A percentile compares a stretch with the other conserved stretches of the same genome.
Evolutionary conservation across 1,284 basidiomycete genomes (phyloP).

Genomic region (Agroathelia rolfsii): DNA sequence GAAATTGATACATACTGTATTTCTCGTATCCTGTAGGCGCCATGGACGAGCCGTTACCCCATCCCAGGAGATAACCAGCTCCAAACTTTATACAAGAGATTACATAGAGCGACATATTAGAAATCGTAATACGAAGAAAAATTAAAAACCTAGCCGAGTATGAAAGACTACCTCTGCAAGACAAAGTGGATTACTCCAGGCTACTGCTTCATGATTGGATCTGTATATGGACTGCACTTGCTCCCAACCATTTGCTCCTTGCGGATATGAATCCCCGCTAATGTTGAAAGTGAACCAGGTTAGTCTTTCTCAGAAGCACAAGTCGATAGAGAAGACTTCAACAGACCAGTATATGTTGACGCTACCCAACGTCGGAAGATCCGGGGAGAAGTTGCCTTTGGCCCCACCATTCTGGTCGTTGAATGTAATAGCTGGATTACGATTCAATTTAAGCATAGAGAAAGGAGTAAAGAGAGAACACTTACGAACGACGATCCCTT

Average conservation of each 20-base stretch:
- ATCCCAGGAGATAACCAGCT: conserved; percentile 35
- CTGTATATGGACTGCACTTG: conserved; percentile 39
- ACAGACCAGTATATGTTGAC: conserved; percentile 39
- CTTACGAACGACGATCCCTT: conserved; percentile 39
- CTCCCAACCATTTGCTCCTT: conserved; percentile 32
- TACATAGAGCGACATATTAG: conserved; percentile 1
- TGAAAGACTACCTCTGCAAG: conserved; percentile 41
- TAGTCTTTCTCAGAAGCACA: neutral
- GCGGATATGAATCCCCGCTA: conserved; percentile 41
- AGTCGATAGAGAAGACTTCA: neutral
- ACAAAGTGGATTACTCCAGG: conserved; percentile 37
- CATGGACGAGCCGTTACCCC: conserved; percentile 25
- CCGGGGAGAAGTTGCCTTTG: conserved; percentile 34
- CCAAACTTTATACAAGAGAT: conserved; percentile 26
- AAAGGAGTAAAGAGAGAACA: conserved; percentile 6
- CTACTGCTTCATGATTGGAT: conserved; percentile 30
- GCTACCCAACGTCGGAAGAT: conserved; percentile 28
- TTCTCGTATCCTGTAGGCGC: conserved; percentile 42
- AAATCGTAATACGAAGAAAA: conserved; percentile 1
- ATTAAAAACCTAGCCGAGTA: conserved; percentile 2
- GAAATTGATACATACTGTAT: conserved; percentile 26
- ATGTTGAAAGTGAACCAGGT: neutral
- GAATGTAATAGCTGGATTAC: conserved; percentile 29
- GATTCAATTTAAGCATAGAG: conserved; percentile 1
- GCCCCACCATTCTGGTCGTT: conserved; percentile 38